Percentiles rank a stretch among this genome's conserved stretches.
Conservation (phyloP, 2,329 filamentous ascomycete species). For the Microsporum audouinii region DNA sequence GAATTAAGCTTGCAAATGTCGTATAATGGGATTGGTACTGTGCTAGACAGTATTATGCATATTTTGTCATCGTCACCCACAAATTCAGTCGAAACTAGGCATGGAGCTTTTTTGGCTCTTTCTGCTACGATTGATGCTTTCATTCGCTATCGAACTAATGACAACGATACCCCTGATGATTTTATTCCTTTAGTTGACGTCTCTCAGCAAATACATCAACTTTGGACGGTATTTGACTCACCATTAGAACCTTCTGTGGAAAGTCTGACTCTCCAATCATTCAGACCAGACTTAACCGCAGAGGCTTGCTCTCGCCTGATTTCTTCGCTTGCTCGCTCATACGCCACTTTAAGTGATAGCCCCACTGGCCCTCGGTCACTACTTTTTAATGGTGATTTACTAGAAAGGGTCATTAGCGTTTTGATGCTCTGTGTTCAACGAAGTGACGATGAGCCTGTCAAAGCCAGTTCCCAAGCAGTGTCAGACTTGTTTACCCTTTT, state of each 20-base stretch:
- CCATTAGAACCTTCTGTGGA: constrained; percentile 25
- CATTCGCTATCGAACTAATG: constrained; percentile 14
- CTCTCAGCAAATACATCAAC: constrained; percentile 18
- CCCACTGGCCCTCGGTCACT: not conserved
- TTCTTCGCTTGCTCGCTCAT: constrained; percentile 27
- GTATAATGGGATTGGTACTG: constrained; percentile 22
- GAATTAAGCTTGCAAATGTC: constrained; percentile 25
- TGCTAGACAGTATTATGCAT: constrained; percentile 24
- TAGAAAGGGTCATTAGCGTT: constrained; percentile 24
- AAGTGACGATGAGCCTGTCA: constrained; percentile 31
- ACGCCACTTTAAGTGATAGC: constrained; percentile 5
- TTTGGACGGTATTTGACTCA: constrained; percentile 32
- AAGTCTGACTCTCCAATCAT: constrained; percentile 29
- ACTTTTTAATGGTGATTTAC: constrained; percentile 17
- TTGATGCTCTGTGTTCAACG: constrained; percentile 32
- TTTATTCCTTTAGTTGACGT: constrained; percentile 18
- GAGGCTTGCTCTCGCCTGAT: constrained; percentile 32
- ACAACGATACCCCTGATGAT: constrained; percentile 15
- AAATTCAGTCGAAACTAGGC: constrained; percentile 33
- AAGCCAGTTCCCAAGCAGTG: constrained; percentile 31
- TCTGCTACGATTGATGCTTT: constrained; percentile 29
- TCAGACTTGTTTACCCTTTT: constrained; percentile 32
- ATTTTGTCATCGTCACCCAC: constrained; percentile 29
- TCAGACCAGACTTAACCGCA: constrained; percentile 32
- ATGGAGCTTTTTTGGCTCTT: constrained; percentile 35